These are phyloP conservation scores for Epichloe sibirici DNA, from an alignment of 2,329 filamentous ascomycete genomes.

Conservation along the genomic window DNA sequence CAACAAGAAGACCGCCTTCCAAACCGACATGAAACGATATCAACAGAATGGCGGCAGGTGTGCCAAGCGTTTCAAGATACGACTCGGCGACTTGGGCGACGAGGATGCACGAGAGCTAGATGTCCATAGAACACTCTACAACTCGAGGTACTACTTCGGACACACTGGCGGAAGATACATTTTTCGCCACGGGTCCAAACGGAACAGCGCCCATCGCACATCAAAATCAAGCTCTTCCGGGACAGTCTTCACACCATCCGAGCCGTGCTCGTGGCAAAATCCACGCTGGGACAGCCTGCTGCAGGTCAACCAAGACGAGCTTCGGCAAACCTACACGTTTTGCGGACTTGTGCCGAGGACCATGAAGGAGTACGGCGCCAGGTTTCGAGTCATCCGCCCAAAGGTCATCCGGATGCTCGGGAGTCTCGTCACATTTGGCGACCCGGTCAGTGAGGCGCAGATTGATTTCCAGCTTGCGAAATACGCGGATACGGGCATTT, in stretches of 20 bases:
- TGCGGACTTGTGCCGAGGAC: slow-evolving; percentile 14
- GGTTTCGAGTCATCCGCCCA: slow-evolving; percentile 7
- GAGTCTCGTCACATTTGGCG: slow-evolving; percentile 9
- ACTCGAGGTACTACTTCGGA: slow-evolving; percentile 14
- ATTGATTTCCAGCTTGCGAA: not conserved
- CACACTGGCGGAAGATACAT: slow-evolving; percentile 15
- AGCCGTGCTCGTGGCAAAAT: not conserved
- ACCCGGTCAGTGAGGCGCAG: not conserved
- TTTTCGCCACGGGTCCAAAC: slow-evolving; percentile 10
- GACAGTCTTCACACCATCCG: not conserved
- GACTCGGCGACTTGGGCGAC: not conserved
- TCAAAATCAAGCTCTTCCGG: too few relatives aligned
- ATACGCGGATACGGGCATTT: not conserved
- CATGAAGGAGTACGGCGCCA: slow-evolving; percentile 7
- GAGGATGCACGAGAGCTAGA: not conserved
- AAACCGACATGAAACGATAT: not conserved
- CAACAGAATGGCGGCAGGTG: too few relatives aligned
- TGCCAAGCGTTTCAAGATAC: not conserved
- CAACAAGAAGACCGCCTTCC: not conserved
- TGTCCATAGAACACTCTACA: not conserved
- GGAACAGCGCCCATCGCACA: too few relatives aligned
- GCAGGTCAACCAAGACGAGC: not conserved
- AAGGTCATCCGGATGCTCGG: slow-evolving; percentile 9
- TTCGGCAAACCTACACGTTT: slow-evolving; percentile 5
- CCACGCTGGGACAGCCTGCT: not conserved